A percentile compares a stretch with the other conserved stretches of the same genome.
These are phyloP conservation scores for Symbiotaphrina buchneri DNA, from an alignment of 495 filamentous ascomycete genomes.

Conservation along the genomic window DNA sequence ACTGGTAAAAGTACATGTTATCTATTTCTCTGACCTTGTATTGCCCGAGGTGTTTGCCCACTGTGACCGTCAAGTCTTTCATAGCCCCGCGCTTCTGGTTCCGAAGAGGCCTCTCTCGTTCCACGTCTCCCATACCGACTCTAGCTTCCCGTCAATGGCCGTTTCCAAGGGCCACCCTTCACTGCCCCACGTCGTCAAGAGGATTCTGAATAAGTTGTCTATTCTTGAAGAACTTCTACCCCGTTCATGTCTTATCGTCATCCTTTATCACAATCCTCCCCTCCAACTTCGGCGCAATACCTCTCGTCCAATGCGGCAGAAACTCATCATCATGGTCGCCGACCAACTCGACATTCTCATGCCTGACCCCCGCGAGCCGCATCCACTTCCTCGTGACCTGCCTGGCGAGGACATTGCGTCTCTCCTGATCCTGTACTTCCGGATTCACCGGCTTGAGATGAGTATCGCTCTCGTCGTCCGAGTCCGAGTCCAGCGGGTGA, in stretches of 20 bases:
- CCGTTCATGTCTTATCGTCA: neutral
- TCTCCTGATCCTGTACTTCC: conserved; percentile 19
- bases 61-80: no score
- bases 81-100: no score
- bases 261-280: conserved; percentile 37
- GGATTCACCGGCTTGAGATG: conserved; percentile 15
- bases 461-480: conserved; percentile 15
- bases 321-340: conserved; percentile 30
- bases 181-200: no score
- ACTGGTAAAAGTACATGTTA: no score
- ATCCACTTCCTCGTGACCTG: conserved; percentile 54
- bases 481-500: conserved; percentile 17
- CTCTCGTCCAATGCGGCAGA: conserved; percentile 53
- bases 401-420: conserved; percentile 25
- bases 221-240: no score
- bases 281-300: conserved; percentile 54
- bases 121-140: no score
- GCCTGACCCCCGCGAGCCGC: conserved; percentile 34
- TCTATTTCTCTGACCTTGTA: no score
- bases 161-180: no score
- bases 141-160: no score
- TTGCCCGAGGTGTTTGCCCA: no score
- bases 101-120: no score
- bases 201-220: no score
- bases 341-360: conserved; percentile 18